Conservation (phyloP, 163 green algal species). For the Scenedesmus sp. region DNA sequence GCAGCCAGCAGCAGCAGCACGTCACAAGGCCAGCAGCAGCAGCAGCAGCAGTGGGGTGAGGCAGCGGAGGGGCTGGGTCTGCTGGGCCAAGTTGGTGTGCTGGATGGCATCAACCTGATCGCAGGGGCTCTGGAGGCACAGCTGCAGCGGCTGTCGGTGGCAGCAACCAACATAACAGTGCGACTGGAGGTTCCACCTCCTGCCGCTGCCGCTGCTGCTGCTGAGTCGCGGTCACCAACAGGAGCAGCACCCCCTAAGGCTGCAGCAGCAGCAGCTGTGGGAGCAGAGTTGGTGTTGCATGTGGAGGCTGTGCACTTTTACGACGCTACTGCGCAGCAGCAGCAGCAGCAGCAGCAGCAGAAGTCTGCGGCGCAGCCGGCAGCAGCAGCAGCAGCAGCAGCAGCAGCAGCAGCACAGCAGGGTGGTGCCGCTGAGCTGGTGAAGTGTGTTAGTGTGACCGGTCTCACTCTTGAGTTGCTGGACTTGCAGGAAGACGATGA, state of each 20-base stretch:
- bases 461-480: conserved; percentile 55
- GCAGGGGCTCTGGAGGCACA: conserved; percentile 62
- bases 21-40: background rate
- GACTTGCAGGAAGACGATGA: conserved; percentile 10
- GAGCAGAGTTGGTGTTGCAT: conserved; percentile 18
- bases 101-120: conserved; percentile 64
- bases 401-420: background rate
- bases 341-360: conserved; percentile 35
- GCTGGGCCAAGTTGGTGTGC: conserved; percentile 42
- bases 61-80: conserved; percentile 24
- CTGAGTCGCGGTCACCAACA: background rate
- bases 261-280: background rate
- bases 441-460: conserved; percentile 47
- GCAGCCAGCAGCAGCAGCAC: conserved; percentile 9
- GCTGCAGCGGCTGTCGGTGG: conserved; percentile 64
- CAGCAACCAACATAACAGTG: conserved; percentile 52
- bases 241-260: background rate
- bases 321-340: conserved; percentile 43
- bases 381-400: background rate
- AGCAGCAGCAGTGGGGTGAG: background rate
- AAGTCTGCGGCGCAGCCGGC: background rate
- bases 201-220: conserved; percentile 3
- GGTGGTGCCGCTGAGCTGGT: conserved; percentile 29
- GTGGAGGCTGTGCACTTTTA: conserved; percentile 17
- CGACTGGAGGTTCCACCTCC: conserved; percentile 49